phyloP scores from a whole-genome alignment of 169 alveolate genomes.

The Cryptosporidium andersoni region DNA sequence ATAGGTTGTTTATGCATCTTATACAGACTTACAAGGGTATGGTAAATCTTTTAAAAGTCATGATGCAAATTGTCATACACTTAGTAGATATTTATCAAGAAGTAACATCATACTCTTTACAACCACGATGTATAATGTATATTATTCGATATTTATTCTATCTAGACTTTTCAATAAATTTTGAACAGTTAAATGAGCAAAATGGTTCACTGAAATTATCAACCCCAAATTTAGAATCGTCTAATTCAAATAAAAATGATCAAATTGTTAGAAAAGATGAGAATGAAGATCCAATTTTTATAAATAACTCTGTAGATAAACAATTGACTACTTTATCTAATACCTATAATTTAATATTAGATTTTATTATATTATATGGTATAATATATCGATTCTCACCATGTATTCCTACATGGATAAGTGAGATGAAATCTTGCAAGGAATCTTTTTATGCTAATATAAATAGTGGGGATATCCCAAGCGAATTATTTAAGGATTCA shows the following conservation, averaged over 20 bases:
- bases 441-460: background rate
- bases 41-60: background rate
- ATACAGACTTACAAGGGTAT: slow-evolving; percentile 8
- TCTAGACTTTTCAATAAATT: slow-evolving; percentile 26
- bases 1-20: slow-evolving; percentile 12
- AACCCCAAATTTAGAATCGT: background rate
- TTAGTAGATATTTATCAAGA: slow-evolving; percentile 16
- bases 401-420: slow-evolving; percentile 15
- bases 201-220: background rate
- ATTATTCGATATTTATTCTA: slow-evolving; percentile 19
- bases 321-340: background rate
- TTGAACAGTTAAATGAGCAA: background rate
- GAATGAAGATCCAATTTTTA: background rate
- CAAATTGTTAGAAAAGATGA: background rate
- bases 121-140: slow-evolving; percentile 6
- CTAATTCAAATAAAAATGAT: background rate
- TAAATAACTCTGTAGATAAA: background rate
- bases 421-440: background rate
- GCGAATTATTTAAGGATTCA: no score
- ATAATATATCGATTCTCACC: slow-evolving; percentile 8
- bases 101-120: background rate
- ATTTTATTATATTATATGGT: slow-evolving; percentile 3
- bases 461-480: no score
- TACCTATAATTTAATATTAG: background rate
- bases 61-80: slow-evolving; percentile 15